Percentiles rank a stretch among this genome's conserved stretches.
Conservation (phyloP, 1,284 basidiomycete species). For the Lentinula novae-zelandiae region DNA sequence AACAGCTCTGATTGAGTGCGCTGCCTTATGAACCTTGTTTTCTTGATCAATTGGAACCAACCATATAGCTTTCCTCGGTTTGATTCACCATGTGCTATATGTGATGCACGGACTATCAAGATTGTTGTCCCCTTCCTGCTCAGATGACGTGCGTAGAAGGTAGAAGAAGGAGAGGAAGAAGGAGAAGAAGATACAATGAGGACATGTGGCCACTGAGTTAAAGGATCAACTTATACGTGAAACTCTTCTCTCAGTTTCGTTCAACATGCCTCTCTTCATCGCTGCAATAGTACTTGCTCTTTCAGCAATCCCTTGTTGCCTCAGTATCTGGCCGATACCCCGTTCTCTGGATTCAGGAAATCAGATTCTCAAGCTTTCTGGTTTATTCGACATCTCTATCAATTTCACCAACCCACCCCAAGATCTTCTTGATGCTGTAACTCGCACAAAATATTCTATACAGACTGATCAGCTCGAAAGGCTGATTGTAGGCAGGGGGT, state of each 20-base stretch:
- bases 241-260: neutral
- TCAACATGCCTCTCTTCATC: neutral
- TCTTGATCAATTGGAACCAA: neutral
- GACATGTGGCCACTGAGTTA: neutral
- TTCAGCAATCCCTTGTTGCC: conserved; percentile 9
- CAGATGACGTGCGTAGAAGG: neutral
- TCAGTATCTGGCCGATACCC: conserved; percentile 34
- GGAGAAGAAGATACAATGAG: neutral
- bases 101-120: neutral
- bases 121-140: neutral
- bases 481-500: conserved; percentile 42
- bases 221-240: neutral
- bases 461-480: conserved; percentile 40
- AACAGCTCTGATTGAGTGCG: too few species aligned
- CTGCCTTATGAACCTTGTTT: neutral
- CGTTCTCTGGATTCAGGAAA: conserved; percentile 26
- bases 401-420: conserved; percentile 30
- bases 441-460: conserved; percentile 35
- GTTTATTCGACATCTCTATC: conserved; percentile 37
- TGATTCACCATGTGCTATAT: neutral
- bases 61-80: neutral
- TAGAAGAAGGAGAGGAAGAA: too few species aligned
- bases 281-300: neutral
- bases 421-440: conserved; percentile 45
- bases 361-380: conserved; percentile 28